A percentile compares a stretch with the other conserved stretches of the same genome.
Evolutionary conservation across 305 asterid genomes (phyloP).

Genomic region (Euphrasia arctica): DNA sequence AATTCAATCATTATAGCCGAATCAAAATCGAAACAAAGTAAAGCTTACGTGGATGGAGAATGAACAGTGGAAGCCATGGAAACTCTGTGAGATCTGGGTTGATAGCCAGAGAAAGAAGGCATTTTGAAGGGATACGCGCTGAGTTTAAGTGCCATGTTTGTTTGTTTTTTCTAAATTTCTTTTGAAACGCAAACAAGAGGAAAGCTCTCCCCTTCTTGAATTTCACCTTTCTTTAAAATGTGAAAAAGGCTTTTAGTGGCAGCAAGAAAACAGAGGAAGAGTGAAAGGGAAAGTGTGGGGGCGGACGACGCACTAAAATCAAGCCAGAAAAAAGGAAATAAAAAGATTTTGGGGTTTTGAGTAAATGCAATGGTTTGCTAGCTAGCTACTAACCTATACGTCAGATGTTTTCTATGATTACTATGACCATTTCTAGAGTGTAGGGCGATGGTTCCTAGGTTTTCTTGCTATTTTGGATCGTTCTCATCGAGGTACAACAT

Average conservation of each 20-base stretch:
- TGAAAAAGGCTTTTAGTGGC: background rate
- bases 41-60: slow-evolving; percentile 47
- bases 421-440: no score
- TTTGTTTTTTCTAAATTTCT: background rate
- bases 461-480: no score
- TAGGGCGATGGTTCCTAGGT: no score
- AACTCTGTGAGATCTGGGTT: slow-evolving; percentile 51
- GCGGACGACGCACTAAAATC: background rate
- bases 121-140: slow-evolving; percentile 40
- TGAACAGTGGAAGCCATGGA: slow-evolving; percentile 66
- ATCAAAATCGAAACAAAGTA: background rate
- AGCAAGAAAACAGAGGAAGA: slow-evolving; percentile 6
- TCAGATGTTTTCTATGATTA: background rate
- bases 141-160: slow-evolving; percentile 49
- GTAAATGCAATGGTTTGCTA: slow-evolving; percentile 27
- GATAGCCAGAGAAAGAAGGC: slow-evolving; percentile 38
- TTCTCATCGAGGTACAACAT: no score
- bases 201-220: background rate
- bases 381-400: background rate
- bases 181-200: background rate
- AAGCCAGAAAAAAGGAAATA: background rate
- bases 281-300: slow-evolving; percentile 21
- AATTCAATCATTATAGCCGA: background rate
- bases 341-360: slow-evolving; percentile 15
- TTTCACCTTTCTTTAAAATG: background rate